Base-by-base conservation (phyloP, 495 filamentous ascomycete genomes). In the Aspergillus indologenus region DNA sequence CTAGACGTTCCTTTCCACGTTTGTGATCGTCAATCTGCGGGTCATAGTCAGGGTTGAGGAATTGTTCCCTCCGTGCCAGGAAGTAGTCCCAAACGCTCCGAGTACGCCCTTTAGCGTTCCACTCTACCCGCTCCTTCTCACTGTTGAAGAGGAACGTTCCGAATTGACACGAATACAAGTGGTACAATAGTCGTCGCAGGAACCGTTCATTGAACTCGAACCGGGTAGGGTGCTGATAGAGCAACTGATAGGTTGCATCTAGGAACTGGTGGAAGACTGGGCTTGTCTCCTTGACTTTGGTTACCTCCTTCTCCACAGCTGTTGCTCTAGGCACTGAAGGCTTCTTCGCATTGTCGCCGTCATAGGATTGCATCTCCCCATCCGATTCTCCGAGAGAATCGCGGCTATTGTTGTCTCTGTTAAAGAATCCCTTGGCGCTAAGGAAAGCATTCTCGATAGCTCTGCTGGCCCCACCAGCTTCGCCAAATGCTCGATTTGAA, bases 161-260 rank as follows among this genome's bases (percentile, higher is more conserved):
- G 60, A 96, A 99, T 68, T 99, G 95, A 60, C 93, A 96, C 3
- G 92, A 91, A 64, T 98, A 94, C 1, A 96, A 83, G 65, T 99
- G 95, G 66, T 97, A 99, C 5, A 97, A 80, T 4, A 99, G 73
- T 11, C 95, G 85, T 5, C 92, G 84, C 11, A 99, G 80, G 69
- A 99, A 97, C 1, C 93, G 86, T 67, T 98, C 95, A 61, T 96
- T 98, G 75, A 92, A 99, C 66, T 99, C 93, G 67, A 99, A 99
- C 1, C 94, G 84, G 24, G 85, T 90, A 0, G 94, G 93, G 62
- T 96, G 78, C 64, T 98, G 95, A 53, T 88, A 77, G 15, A 96
- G 79, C 9, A 99, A 79, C 64, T 99, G 95, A 62, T 92, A 98
- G 5, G 91, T 91, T 19, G 91, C 90, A 66, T 99, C 95, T 11